phyloP scores from a whole-genome alignment of 2,329 filamentous ascomycete genomes.

The Cladosporium sp. region DNA sequence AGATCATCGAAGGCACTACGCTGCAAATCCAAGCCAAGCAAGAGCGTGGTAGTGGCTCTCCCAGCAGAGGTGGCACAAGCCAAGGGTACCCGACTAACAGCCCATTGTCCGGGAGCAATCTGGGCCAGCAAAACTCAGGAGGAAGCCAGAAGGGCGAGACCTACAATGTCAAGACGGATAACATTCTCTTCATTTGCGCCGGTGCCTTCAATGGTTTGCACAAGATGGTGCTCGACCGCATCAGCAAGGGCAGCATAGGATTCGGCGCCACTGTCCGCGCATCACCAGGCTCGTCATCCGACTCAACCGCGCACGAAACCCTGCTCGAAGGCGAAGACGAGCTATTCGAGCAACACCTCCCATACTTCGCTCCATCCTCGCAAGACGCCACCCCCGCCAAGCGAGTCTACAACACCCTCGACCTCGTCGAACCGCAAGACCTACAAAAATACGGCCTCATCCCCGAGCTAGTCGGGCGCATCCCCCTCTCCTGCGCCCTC shows the following conservation, averaged over 20 bases:
- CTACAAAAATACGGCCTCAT: constrained; percentile 69
- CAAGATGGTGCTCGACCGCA: constrained; percentile 80
- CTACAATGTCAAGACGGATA: constrained; percentile 81
- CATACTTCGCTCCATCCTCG: constrained; percentile 47
- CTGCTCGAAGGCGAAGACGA: constrained; percentile 59
- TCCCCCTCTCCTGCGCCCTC: constrained; percentile 85
- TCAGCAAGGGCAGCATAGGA: constrained; percentile 81
- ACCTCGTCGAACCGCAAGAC: constrained; percentile 71
- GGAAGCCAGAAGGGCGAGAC: constrained; percentile 50
- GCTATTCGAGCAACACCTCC: constrained; percentile 36
- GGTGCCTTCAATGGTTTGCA: constrained; percentile 93
- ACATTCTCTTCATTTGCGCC: constrained; percentile 95
- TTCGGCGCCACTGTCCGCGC: constrained; percentile 80
- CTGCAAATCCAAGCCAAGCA: constrained; percentile 87
- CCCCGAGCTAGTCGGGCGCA: constrained; percentile 89
- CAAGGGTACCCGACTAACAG: constrained; percentile 32
- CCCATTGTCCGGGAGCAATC: constrained; percentile 33
- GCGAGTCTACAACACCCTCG: constrained; percentile 69
- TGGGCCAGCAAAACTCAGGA: constrained; percentile 21
- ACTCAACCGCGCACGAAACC: constrained; percentile 51
- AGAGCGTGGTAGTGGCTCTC: constrained; percentile 48
- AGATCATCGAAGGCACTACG: constrained; percentile 94
- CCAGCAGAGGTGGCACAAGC: constrained; percentile 10
- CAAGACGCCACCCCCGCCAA: constrained; percentile 33
- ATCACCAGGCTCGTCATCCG: constrained; percentile 29